Base-by-base conservation (phyloP, 306 rosid species). In the Pachyrhizus erosus region DNA sequence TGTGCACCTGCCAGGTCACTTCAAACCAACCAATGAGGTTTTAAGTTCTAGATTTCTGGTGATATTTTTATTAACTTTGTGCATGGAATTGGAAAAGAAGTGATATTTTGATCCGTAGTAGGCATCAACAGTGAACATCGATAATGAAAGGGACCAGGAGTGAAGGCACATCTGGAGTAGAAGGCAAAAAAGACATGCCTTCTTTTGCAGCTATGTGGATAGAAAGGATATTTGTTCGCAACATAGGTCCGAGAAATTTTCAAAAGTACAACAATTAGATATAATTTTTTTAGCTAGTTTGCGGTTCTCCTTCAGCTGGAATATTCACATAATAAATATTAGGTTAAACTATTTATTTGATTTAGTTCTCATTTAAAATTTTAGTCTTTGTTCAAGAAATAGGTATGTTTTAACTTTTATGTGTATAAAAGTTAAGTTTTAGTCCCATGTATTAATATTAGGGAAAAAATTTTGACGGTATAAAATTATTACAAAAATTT, bases 11-110 rank as follows among this genome's bases (percentile, higher is more conserved):
- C 58, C 78, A 79, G 12, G 49, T 84, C 74, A 74, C 18, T 26
- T 33, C 23, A 7, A 80, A 69, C 1, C 5, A 2, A 18, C 87
- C 87, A 80, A 84, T 84, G 73, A 75, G 52, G 70, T 9, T 13
- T 15, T 66, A 55, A 75, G 75, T 27, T 80, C 75, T 58, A 21
- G 87, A 84, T 84, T 84, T 69, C 84, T 80, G 18, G 57, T 29
- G 87, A 84, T 80, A 84, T 68, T 84, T 79, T 5, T 17, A 11
- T 23, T n/a, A 61, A 67, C 48, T 45, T 49, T 40, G 23, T 72
- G 29, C 9, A 33, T 17, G 51, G 73, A 39, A 2, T 77, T 46
- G 1, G 39, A 15, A 46, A 73, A 24, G 39, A 62, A 73, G 58
- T 34, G 76, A 65, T 52, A 75, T 52, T 75, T 68, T 26, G 54